Evolutionary conservation across 1,284 basidiomycete genomes (phyloP), one percentile per base, ranked within the genome.

Genomic region (Laetiporus sulphureus): DNA sequence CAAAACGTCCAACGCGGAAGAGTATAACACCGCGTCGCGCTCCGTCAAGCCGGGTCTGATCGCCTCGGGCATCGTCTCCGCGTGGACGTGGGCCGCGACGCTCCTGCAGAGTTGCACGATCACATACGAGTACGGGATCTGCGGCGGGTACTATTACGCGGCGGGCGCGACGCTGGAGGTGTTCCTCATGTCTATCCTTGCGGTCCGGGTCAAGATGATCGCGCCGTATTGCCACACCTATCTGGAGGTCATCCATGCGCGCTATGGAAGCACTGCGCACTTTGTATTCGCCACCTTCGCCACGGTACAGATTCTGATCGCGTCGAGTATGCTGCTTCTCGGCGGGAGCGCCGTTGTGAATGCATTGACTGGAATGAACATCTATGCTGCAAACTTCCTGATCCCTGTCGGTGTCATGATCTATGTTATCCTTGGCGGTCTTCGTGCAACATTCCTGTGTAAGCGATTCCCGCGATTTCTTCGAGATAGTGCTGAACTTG

Each of bases 11-110:
- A 33, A 30, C 16, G 36, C 66, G 0, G 68, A 72, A 43, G 71
- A 73, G 51, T 75, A 72, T 56, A 71, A 63, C 44, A 66, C 65
- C 3, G 73, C 73, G 0, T 57, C 54, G 36, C 55, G 58, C 30
- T 63, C 61, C 20, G 59, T 73, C 29, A 72, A 72, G 39, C 73
- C 77, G 0, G 76, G 75, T 1, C 58, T 79, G 18, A 72, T 78
- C 29, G 75, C 75, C 0, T 66, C 70, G 7, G 75, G 72, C 27
- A 73, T 77, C 41, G 71, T 76, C 22, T 66, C 57, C 2, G 60
- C 60, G 12, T 65, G 62, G 53, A 63, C 62, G 8, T 56, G 59
- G 52, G 59, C 61, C 7, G 56, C 58, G 5, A 63, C 60, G 16
- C 50, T 62, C 13, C 41, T 61, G 1, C 66, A 68, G 38, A 59